These are phyloP conservation scores for Pseudocercospora fijiensis DNA, from an alignment of 2,329 filamentous ascomycete species.

Conservation along the genomic window DNA sequence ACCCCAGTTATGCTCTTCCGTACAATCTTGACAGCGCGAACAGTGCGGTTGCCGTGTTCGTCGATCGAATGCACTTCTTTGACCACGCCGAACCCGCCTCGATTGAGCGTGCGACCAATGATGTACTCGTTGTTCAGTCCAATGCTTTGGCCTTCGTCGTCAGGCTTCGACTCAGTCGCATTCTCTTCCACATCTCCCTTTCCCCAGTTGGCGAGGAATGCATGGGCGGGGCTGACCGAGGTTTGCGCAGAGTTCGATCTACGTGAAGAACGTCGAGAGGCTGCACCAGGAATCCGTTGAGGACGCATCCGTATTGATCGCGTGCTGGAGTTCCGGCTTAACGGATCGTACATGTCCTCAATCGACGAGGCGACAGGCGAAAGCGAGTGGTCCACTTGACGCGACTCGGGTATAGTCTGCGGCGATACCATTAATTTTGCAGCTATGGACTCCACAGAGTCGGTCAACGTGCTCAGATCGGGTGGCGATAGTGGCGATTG, in stretches of 20 bases:
- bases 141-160: slow-evolving; percentile 67
- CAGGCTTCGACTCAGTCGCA: slow-evolving; percentile 50
- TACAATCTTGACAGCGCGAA: slow-evolving; percentile 68
- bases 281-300: slow-evolving; percentile 24
- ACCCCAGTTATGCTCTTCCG: slow-evolving; percentile 58
- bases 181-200: slow-evolving; percentile 30
- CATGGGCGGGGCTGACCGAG: slow-evolving; percentile 36
- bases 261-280: slow-evolving; percentile 30
- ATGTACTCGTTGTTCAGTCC: slow-evolving; percentile 62
- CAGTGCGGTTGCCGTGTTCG: slow-evolving; percentile 48
- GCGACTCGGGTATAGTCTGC: slow-evolving; percentile 36
- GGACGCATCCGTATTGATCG: slow-evolving; percentile 30
- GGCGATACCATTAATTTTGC: slow-evolving; percentile 33
- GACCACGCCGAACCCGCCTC: slow-evolving; percentile 65
- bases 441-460: slow-evolving; percentile 35
- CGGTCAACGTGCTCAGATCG: slow-evolving; percentile 26
- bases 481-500: slow-evolving; percentile 29
- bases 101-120: slow-evolving; percentile 64
- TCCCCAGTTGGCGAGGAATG: slow-evolving; percentile 35
- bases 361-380: slow-evolving; percentile 31
- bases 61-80: slow-evolving; percentile 66
- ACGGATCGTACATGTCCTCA: slow-evolving; percentile 26
- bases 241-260: slow-evolving; percentile 32
- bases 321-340: slow-evolving; percentile 36
- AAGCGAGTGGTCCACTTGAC: slow-evolving; percentile 29